These are phyloP conservation scores for Microbotryum saponariae DNA, from an alignment of 1,284 basidiomycete genomes.

Conservation along the genomic window DNA sequence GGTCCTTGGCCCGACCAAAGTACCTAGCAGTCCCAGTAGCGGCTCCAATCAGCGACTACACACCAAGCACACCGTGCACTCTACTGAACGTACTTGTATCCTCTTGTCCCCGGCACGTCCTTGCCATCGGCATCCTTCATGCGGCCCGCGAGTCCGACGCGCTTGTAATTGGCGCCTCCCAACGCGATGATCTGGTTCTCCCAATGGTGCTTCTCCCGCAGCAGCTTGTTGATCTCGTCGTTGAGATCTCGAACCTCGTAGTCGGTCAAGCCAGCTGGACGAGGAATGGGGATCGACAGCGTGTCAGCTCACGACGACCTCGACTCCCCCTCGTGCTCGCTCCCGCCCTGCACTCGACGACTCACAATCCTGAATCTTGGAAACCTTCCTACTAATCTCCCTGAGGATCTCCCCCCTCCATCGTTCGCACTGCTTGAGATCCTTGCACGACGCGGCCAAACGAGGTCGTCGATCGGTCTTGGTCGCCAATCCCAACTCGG, in stretches of 20 bases:
- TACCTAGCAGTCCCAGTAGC: constrained; percentile 53
- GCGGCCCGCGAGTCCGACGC: constrained; percentile 57
- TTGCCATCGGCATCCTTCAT: constrained; percentile 91
- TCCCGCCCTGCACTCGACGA: not conserved
- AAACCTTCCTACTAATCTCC: constrained; percentile 92
- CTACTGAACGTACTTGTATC: constrained; percentile 74
- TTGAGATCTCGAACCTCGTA: constrained; percentile 95
- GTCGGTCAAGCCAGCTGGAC: constrained; percentile 76
- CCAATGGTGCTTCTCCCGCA: constrained; percentile 95
- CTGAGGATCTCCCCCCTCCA: constrained; percentile 92
- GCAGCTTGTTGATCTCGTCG: constrained; percentile 93
- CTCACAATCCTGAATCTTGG: constrained; percentile 92
- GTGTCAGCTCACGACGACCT: not conserved
- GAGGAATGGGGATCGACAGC: no score
- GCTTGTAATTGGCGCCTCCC: constrained; percentile 91
- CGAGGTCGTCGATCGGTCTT: constrained; percentile 72
- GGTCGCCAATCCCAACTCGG: constrained; percentile 82
- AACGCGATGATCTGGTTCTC: constrained; percentile 92
- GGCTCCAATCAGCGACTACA: not conserved
- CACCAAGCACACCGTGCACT: not conserved
- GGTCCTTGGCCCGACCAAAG: constrained; percentile 92
- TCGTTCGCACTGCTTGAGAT: constrained; percentile 82
- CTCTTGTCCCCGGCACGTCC: constrained; percentile 92
- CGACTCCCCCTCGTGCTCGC: not conserved
- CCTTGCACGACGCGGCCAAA: constrained; percentile 84